Percentiles rank a stretch among this genome's conserved stretches.
Evolutionary conservation across 1,284 basidiomycete species (phyloP).

Genomic region (Ganoderma multipileum): DNA sequence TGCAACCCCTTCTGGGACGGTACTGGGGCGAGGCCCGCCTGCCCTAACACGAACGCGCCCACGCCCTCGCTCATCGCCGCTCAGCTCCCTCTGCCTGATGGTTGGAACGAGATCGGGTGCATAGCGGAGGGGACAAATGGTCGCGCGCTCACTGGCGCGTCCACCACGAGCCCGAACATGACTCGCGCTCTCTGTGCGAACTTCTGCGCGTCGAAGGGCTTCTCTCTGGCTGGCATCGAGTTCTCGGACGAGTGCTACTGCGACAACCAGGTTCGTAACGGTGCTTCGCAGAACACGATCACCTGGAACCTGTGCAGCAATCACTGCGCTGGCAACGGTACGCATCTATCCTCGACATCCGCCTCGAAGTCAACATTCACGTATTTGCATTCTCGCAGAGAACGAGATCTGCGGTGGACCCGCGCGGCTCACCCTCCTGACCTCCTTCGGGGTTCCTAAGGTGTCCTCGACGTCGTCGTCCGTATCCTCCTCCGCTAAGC

Average conservation of each 20-base stretch:
- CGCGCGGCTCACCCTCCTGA: conserved; percentile 34
- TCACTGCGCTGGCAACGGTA: conserved; percentile 36
- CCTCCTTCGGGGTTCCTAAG: conserved; percentile 23
- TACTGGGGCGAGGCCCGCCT: conserved; percentile 30
- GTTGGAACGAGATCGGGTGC: conserved; percentile 38
- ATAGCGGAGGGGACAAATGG: conserved; percentile 38
- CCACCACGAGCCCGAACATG: conserved; percentile 34
- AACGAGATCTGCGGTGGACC: conserved; percentile 39
- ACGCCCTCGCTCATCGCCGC: conserved; percentile 29
- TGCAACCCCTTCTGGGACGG: conserved; percentile 38
- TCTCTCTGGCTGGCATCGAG: conserved; percentile 37
- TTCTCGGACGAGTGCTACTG: conserved; percentile 41
- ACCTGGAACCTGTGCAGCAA: conserved; percentile 35
- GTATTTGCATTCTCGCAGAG: conserved; percentile 4
- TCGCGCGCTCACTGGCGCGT: conserved; percentile 36
- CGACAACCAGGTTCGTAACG: conserved; percentile 38
- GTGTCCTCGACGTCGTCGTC: conserved; percentile 15
- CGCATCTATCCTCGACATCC: conserved; percentile 12
- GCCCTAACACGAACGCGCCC: conserved; percentile 14
- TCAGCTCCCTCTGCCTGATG: conserved; percentile 30
- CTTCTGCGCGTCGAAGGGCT: conserved; percentile 37
- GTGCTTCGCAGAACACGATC: conserved; percentile 33
- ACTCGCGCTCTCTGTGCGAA: conserved; percentile 34
- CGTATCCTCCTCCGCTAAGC: conserved; percentile 3
- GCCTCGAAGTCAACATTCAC: background rate